These are phyloP conservation scores for Bipolaris victoriae DNA, from an alignment of 2,329 filamentous ascomycete species.

Conservation along the genomic window DNA sequence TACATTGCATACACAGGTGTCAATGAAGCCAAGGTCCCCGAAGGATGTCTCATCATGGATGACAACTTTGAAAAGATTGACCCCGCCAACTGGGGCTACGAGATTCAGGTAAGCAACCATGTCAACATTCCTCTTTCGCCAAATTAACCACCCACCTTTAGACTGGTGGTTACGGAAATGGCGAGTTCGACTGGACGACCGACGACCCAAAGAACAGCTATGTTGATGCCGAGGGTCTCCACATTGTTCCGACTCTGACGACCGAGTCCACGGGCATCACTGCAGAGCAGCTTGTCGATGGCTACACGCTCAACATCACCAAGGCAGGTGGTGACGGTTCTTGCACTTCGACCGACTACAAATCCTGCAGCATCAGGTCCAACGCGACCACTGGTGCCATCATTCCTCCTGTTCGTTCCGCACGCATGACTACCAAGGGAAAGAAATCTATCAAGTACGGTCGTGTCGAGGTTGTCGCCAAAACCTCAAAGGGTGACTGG, in stretches of 20 bases:
- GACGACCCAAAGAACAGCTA: slow-evolving; percentile 73
- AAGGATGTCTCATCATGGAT: slow-evolving; percentile 53
- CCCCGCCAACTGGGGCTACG: slow-evolving; percentile 70
- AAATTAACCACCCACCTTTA: slow-evolving; percentile 7
- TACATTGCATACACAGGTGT: slow-evolving; percentile 31
- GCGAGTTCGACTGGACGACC: slow-evolving; percentile 74
- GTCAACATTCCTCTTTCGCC: not conserved
- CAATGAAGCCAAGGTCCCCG: slow-evolving; percentile 21
- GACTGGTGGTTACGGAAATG: slow-evolving; percentile 74
- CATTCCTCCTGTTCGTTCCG: slow-evolving; percentile 77
- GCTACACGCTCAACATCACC: slow-evolving; percentile 37
- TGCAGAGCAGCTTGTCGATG: slow-evolving; percentile 67
- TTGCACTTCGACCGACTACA: slow-evolving; percentile 67
- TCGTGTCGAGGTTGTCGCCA: slow-evolving; percentile 77
- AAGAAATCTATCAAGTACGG: slow-evolving; percentile 79
- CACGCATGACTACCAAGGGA: slow-evolving; percentile 74
- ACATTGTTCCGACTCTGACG: slow-evolving; percentile 78
- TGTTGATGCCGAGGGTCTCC: slow-evolving; percentile 69
- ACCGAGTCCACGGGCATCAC: slow-evolving; percentile 68
- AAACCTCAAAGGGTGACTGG: slow-evolving; percentile 79
- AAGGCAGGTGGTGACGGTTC: slow-evolving; percentile 55
- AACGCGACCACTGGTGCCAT: slow-evolving; percentile 77
- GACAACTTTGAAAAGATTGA: slow-evolving; percentile 66
- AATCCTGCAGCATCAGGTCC: slow-evolving; percentile 71
- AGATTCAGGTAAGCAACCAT: slow-evolving; percentile 62